Conservation (phyloP, 2,329 filamentous ascomycete genomes). For the Pseudocercospora musae region DNA sequence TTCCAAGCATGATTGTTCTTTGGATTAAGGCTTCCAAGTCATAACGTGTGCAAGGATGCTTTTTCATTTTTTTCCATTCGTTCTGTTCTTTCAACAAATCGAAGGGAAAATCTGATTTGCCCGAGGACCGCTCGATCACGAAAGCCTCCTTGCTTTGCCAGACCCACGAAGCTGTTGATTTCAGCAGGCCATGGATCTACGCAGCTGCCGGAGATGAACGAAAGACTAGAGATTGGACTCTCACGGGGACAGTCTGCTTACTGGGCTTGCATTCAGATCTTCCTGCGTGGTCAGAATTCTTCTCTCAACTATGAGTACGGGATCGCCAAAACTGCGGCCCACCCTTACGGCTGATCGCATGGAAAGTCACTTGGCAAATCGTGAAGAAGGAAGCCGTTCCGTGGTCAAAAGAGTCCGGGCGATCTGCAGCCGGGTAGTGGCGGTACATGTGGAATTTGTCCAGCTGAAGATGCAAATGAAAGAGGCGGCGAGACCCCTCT, state of each 20-base stretch:
- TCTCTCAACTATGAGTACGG: not conserved
- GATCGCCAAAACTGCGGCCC: not conserved
- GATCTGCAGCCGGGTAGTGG: not conserved
- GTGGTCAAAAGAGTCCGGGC: not conserved
- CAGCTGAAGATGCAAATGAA: not conserved
- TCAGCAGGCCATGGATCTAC: not conserved
- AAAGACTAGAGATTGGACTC: not conserved
- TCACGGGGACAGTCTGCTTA: not conserved
- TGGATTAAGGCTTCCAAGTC: not conserved
- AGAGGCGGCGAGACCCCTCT: too few species aligned
- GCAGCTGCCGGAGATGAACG: not conserved
- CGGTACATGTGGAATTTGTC: not conserved
- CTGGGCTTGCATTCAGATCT: not conserved
- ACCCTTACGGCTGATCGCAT: too few species aligned
- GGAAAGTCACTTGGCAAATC: not conserved
- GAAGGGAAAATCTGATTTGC: too few species aligned
- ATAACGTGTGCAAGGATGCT: too few species aligned
- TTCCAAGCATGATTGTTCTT: conserved; percentile 1
- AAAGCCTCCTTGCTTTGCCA: too few species aligned
- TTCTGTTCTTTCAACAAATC: too few species aligned
- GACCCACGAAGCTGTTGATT: not conserved
- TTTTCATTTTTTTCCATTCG: too few species aligned
- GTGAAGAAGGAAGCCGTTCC: not conserved
- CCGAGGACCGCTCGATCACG: too few species aligned
- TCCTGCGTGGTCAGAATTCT: not conserved